Evolutionary conservation across 75 land plant species (phyloP), one percentile per base, ranked within the genome.

Genomic region (Cunninghamia lanceolata): DNA sequence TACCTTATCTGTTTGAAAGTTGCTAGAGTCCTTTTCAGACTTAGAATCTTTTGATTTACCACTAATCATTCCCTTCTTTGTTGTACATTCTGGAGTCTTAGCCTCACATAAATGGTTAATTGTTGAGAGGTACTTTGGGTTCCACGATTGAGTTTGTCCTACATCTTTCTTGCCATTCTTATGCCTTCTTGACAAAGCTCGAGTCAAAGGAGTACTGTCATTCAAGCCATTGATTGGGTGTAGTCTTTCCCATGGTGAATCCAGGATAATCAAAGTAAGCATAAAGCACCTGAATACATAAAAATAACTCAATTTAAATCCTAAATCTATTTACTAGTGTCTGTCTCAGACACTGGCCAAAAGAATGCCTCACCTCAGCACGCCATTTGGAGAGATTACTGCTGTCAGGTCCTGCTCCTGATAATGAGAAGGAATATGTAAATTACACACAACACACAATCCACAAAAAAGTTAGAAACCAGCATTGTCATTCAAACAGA

Each of bases 341-440:
- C 54, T 50, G 66, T 15, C 28, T 19, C n/a, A 36, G 54, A 83
- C 68, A 83, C 66, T n/a, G 7, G 1, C 43, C 52, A 34, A 47
- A 40, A 85, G 53, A 42, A 78, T 35, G 11, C 13, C 82, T 56
- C 84, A 86, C 87, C 76, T 83, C 19, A 83, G 84, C 8, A 76
- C 74, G 46, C 15, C 32, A 53, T 76, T 86, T 46, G 74, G 71
- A 59, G 30, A 53, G 30, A 83, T 38, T 16, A 75, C 6, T 34
- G 85, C 66, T 45, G 50, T 30, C 8, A 83, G 19, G 78, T 88
- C 84, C 56, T n/a, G 52, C 21, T 86, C 89, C 89, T 88, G 82
- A 74, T 19, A 53, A 34, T 25, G 81, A n/a, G 38, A 32, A 47
- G 50, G 47, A 45, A 46, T 46, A 45, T 17, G 16, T 30, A 78